phyloP scores from a whole-genome alignment of 208 protist species.

The Leishmania turanica region DNA sequence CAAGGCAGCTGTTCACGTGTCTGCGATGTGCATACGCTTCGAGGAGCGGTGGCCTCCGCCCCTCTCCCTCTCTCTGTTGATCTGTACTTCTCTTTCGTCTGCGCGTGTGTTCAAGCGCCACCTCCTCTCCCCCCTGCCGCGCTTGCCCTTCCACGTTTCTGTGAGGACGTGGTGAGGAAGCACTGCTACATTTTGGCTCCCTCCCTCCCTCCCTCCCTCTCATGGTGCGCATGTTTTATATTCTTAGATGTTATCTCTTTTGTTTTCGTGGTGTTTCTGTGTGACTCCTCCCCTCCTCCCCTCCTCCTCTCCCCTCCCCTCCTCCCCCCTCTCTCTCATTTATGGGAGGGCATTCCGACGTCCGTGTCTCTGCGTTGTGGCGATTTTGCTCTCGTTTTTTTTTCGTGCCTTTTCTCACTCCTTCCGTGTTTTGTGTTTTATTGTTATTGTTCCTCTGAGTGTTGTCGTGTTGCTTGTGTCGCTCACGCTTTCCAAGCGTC shows the following conservation, averaged over 20 bases:
- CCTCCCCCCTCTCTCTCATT: neutral
- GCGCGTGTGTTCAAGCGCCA: neutral
- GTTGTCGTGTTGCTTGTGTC: neutral
- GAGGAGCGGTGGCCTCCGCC: neutral
- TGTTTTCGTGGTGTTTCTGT: neutral
- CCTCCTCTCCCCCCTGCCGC: neutral
- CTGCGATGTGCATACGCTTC: neutral
- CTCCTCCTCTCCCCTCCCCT: neutral
- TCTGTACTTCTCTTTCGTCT: conserved; percentile 7
- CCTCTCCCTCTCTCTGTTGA: neutral
- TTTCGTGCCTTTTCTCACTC: neutral
- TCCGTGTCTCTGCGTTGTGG: neutral
- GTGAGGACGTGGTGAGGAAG: neutral
- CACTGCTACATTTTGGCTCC: neutral
- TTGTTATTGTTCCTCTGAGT: neutral
- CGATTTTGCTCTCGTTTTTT: neutral
- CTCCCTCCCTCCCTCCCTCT: neutral
- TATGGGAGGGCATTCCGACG: neutral
- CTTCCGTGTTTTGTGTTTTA: neutral
- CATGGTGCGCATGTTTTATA: neutral
- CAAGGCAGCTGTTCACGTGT: neutral
- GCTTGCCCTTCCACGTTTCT: neutral
- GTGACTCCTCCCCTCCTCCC: neutral
- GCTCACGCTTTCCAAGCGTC: neutral
- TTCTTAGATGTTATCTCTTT: neutral